Evolutionary conservation across 2,329 filamentous ascomycete species (phyloP).

Genomic region (Colletotrichum cereale): DNA sequence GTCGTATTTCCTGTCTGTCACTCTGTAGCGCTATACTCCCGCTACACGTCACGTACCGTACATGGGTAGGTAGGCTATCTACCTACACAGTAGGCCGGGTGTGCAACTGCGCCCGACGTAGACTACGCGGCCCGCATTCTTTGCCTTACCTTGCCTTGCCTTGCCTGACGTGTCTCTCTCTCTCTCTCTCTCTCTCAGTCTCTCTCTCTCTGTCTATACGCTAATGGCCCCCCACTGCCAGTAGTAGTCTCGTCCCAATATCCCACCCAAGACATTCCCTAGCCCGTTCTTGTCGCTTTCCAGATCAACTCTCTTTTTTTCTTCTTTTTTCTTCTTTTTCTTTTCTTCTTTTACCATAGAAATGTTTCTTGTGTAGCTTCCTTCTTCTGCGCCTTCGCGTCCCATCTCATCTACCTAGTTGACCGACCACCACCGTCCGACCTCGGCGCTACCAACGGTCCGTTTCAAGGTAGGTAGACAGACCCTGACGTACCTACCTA

Average conservation of each 20-base stretch:
- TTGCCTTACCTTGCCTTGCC: conserved; percentile 2
- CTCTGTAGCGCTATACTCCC: too few relatives aligned
- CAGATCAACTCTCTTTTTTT: conserved; percentile 29
- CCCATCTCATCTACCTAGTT: not conserved
- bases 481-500: conserved; percentile 22
- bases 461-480: not conserved
- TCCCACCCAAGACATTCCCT: conserved; percentile 35
- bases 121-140: conserved; percentile 3
- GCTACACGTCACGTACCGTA: too few relatives aligned
- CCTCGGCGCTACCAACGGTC: not conserved
- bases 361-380: not conserved
- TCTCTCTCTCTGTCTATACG: conserved; percentile 14
- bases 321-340: not conserved
- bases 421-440: not conserved
- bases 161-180: not conserved
- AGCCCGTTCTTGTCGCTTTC: conserved; percentile 25
- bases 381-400: not conserved
- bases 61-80: too few relatives aligned
- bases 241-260: conserved; percentile 31
- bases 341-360: not conserved
- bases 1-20: not conserved
- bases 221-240: conserved; percentile 23
- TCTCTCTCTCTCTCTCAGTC: not conserved
- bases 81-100: too few relatives aligned
- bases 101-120: not conserved